Evolutionary conservation across 257 asterid species (phyloP).

Genomic region (Thymus quinquecostatus): DNA sequence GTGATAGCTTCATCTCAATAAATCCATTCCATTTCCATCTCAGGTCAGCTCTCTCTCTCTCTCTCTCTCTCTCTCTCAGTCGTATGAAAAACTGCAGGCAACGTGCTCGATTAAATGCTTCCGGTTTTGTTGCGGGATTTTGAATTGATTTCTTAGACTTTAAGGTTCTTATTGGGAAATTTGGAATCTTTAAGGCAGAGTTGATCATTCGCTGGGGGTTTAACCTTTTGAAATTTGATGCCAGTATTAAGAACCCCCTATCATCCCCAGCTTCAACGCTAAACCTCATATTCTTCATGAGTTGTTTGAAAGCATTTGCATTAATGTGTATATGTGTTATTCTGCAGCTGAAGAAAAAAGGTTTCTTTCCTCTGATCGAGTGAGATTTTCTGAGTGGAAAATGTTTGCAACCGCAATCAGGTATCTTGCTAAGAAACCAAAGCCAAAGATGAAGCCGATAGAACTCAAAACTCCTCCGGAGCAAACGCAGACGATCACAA

Average conservation of each 20-base stretch:
- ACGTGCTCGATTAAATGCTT: constrained; percentile 44
- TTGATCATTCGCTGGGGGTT: not conserved
- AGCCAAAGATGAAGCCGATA: constrained; percentile 92
- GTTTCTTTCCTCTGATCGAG: not conserved
- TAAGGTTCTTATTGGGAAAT: constrained; percentile 1
- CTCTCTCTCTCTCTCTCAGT: not conserved
- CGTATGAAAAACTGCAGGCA: constrained; percentile 9
- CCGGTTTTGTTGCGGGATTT: constrained; percentile 3
- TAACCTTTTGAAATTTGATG: not conserved
- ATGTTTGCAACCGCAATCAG: constrained; percentile 83
- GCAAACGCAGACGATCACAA: constrained; percentile 87
- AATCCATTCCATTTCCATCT: not conserved
- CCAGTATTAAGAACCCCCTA: not conserved
- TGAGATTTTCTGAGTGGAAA: not conserved
- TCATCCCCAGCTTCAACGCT: constrained; percentile 1
- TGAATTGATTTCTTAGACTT: not conserved
- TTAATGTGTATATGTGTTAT: not conserved
- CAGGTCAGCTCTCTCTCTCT: constrained; percentile 11
- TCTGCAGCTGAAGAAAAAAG: constrained; percentile 25
- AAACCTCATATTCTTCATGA: not conserved
- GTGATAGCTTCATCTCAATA: not conserved
- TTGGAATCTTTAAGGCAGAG: not conserved
- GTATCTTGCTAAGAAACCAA: constrained; percentile 72
- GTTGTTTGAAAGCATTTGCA: not conserved
- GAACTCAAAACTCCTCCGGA: constrained; percentile 87